Base-by-base conservation (phyloP, 78 protist genomes). In the Cavenderia fasciculata region DNA sequence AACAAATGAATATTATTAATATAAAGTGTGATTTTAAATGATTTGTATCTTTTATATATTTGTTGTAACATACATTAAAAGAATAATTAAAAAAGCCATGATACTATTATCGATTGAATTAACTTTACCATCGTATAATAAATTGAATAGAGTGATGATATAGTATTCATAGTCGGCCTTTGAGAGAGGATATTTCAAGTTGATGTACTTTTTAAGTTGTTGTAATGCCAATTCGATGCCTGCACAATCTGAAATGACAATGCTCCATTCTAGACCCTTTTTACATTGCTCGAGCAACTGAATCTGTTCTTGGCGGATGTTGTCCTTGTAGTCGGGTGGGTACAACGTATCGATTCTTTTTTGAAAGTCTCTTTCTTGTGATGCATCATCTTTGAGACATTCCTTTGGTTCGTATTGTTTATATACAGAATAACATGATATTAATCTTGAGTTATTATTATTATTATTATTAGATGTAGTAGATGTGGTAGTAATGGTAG, bases 11-110 rank as follows among this genome's bases (percentile, higher is more conserved):
- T 16, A 47, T n/a, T 29, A 23, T 16, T n/a, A 38, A 5, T 21
- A 70, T 29, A 23, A 44, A 41, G 19, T 46, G 1, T 69, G n/a
- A n/a, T n/a, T n/a, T n/a, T n/a, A n/a, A n/a, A n/a, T n/a, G n/a
- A n/a, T n/a, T n/a, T n/a, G n/a, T n/a, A n/a, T n/a, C n/a, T n/a
- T n/a, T n/a, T n/a, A 61, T 34, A 8, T 27, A n/a, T 49, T 29
- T 7, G 4, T 71, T 36, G 18, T 62, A n/a, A 78, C 87, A 21
- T 74, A 75, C 89, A 36, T 25, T 29, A 82, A 52, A 51, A 68
- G 33, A 11, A 43, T 14, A 56, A 34, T 7, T 33, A 68, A 56
- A 5, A 59, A 56, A 16, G 74, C 14, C 18, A 51, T 46, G 19
- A 65, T 11, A 36, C 63, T 21, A 3, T 6, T 34, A 21, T 2